Conservation (phyloP, 805 yeast genomes). For the Blastobotrys chiropterorum region DNA sequence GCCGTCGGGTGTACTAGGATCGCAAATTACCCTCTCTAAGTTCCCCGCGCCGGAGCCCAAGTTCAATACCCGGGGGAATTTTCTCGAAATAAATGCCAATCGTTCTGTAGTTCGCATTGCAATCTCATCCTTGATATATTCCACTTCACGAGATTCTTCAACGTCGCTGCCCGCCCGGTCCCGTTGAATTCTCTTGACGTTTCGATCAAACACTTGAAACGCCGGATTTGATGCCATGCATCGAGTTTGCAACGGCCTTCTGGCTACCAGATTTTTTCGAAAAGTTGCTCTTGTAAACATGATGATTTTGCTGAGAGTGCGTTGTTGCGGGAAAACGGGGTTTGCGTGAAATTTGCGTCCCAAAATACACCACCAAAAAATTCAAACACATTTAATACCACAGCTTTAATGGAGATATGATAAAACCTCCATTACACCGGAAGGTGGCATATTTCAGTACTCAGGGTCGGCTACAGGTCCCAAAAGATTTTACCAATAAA, state of each 20-base stretch:
- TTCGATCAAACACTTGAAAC: constrained; percentile 56
- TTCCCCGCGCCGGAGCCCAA: constrained; percentile 72
- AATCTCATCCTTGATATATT: constrained; percentile 68
- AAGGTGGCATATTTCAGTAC: background rate
- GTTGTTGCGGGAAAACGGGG: no score
- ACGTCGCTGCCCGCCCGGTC: constrained; percentile 42
- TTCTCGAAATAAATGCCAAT: constrained; percentile 62
- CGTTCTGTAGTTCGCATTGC: constrained; percentile 70
- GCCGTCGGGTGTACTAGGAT: constrained; percentile 44
- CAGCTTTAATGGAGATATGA: no score
- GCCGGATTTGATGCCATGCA: constrained; percentile 14
- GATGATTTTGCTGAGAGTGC: no score
- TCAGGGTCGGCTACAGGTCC: background rate
- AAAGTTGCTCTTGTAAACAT: background rate
- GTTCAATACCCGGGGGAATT: constrained; percentile 56
- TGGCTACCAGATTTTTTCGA: no score
- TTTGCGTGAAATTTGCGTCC: no score
- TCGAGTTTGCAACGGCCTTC: background rate
- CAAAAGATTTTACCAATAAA: background rate
- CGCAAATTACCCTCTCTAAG: constrained; percentile 39
- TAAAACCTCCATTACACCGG: background rate
- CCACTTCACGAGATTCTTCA: constrained; percentile 50
- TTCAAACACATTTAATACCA: background rate
- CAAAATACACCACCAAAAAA: background rate
- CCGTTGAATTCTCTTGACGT: constrained; percentile 56